These are phyloP conservation scores for Cystobasidium pallidum DNA, from an alignment of 1,284 basidiomycete genomes.

Conservation along the genomic window DNA sequence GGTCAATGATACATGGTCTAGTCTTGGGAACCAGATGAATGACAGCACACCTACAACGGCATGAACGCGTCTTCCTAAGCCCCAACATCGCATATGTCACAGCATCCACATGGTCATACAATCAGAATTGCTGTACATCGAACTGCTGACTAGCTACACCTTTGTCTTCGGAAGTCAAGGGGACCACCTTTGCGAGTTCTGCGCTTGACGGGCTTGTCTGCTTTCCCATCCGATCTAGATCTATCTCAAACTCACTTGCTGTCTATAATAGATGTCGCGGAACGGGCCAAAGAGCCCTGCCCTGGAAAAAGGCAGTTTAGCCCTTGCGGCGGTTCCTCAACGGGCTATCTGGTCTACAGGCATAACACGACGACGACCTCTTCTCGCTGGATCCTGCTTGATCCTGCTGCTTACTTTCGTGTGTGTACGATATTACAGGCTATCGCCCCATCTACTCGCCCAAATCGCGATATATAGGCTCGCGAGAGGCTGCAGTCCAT, in stretches of 20 bases:
- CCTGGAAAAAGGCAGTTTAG: not conserved
- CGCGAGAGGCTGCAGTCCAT: not conserved
- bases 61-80: too few species aligned
- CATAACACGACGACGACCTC: not conserved
- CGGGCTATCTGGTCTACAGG: not conserved
- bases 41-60: too few species aligned
- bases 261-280: not conserved
- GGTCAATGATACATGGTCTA: too few species aligned
- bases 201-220: not conserved
- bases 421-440: not conserved
- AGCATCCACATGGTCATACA: too few species aligned
- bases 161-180: conserved; percentile 3
- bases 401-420: not conserved
- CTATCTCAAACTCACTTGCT: not conserved
- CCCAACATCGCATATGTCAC: too few species aligned
- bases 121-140: too few species aligned
- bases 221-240: not conserved
- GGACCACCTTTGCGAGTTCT: not conserved
- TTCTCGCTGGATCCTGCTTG: not conserved
- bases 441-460: not conserved
- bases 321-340: not conserved
- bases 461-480: not conserved
- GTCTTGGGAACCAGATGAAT: too few species aligned
- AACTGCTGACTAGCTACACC: not conserved
- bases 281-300: not conserved